phyloP scores from a whole-genome alignment of 441 rosid species.

The Flueggea neowawraea region DNA sequence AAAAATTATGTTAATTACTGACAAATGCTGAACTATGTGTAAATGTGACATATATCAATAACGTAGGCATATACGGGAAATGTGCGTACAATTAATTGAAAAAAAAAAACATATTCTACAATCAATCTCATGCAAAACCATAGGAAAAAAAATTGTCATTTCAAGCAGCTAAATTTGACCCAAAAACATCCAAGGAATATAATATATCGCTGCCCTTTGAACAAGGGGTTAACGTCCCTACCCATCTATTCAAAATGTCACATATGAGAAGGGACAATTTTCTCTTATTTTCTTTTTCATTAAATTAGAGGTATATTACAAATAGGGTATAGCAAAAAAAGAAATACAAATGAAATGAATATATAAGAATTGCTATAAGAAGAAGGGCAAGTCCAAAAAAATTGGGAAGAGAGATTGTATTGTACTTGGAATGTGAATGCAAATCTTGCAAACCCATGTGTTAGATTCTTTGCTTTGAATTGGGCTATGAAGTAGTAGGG shows the following conservation, averaged over 20 bases:
- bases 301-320: no score
- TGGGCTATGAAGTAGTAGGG: conserved; percentile 27
- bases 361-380: no score
- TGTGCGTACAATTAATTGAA: no score
- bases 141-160: not conserved
- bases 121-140: no score
- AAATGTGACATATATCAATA: no score
- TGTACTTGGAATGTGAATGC: conserved; percentile 6
- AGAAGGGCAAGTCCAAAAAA: not conserved
- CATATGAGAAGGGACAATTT: not conserved
- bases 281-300: no score
- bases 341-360: no score
- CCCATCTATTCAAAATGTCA: conserved; percentile 3
- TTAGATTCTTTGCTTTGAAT: conserved; percentile 27
- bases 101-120: no score
- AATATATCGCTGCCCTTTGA: not conserved
- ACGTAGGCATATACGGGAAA: no score
- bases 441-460: conserved; percentile 17
- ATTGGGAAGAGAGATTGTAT: not conserved
- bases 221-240: not conserved
- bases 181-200: conserved; percentile 7
- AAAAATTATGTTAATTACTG: no score
- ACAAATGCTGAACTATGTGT: no score
- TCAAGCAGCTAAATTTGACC: conserved; percentile 20
- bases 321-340: no score